Base-by-base conservation (phyloP, 2,329 filamentous ascomycete species). In the Emydomyces testavorans region DNA sequence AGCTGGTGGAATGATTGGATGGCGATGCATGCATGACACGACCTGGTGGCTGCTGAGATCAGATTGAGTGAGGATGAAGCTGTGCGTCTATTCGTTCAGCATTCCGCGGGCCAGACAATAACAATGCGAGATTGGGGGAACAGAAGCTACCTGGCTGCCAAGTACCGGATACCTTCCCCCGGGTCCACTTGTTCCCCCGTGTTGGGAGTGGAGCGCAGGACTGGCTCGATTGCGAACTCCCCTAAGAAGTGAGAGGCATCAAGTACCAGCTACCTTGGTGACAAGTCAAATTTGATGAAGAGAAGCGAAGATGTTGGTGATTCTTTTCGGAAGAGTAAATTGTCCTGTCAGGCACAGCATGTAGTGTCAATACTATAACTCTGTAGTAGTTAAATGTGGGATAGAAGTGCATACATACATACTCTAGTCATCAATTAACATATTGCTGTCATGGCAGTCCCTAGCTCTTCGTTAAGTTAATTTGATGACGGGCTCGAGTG, bases 121-220 rank as follows among this genome's bases (percentile, higher is more conserved):
- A 23, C 40, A 23, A 16, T 2, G 6, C 2, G 24, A 28, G 7
- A 28, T 35, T 8, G 4, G 7, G 18, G 29, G n/a, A 28, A 4
- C 16, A 13, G 1, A 18, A 24, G 35, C 15, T 24, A 47, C 45
- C 45, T 47, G 35, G 35, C 4, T 36, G 45, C 45, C 45, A 40
- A 47, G 45, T 47, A 47, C 44, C 44, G 44, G 34, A 35, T 38
- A 46, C 34, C 39, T 16, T 32, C 34, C 7, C 26, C 44, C 44
- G 24, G 35, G 13, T 21, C 35, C 24, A 40, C 45, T 24, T 47
- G 31, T 36, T 16, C 24, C 45, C 35, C 36, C 24, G 23, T 35
- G 21, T 16, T 21, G 36, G 13, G 35, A 39, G 35, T 40, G 45
- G 35, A 40, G 45, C 35, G 4, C 16, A 16, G 13, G 31, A 10